Base-by-base conservation (phyloP, 2,329 filamentous ascomycete genomes). In the Botrytis aclada region DNA sequence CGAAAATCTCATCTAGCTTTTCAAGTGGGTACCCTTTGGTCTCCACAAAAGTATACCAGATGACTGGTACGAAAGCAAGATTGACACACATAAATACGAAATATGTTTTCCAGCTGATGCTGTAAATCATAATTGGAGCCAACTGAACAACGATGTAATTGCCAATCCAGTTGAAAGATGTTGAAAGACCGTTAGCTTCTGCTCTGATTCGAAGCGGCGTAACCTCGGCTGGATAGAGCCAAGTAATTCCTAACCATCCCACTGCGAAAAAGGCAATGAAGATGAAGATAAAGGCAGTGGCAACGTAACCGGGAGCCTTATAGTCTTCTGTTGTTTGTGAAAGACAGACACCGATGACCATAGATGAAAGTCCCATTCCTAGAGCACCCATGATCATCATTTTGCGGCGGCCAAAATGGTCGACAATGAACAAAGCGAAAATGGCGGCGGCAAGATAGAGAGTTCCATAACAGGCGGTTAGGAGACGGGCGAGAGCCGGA, bases 371-470 rank as follows among this genome's bases (percentile, higher is more conserved):
- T n/a, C 70, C 84, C 58, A 89, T 83, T 79, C 86, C 86, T 79
- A 88, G 85, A 64, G 87, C 87, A 47, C 83, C 83, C 0, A 85
- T 86, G 74, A 88, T 88, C 58, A 88, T 76, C 72, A 74, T 74
- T 74, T 82, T 84, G 60, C 83, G 83, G 4, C 86, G 82, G 10
- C 84, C 85, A 1, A 88, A 85, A n/a, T 83, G 83, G 76, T 88
- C 86, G 63, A 87, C 83, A 45, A 88, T 77, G 77, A 87, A 86
- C 56, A 84, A 79, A 76, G 88, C 89, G 79, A 91, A 87, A 80
- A 90, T 90, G 0, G 90, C 92, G 3, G 90, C 90, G 78, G 92
- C 91, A 37, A 93, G 86, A 32, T 87, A 88, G 65, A 86, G 84
- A 5, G 74, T 54, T 18, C 73, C 74, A 16, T 77, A 77, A 62